Percentiles rank a stretch among this genome's conserved stretches.
Evolutionary conservation across 306 rosid genomes (phyloP).

Genomic region (Medicago lupulina): DNA sequence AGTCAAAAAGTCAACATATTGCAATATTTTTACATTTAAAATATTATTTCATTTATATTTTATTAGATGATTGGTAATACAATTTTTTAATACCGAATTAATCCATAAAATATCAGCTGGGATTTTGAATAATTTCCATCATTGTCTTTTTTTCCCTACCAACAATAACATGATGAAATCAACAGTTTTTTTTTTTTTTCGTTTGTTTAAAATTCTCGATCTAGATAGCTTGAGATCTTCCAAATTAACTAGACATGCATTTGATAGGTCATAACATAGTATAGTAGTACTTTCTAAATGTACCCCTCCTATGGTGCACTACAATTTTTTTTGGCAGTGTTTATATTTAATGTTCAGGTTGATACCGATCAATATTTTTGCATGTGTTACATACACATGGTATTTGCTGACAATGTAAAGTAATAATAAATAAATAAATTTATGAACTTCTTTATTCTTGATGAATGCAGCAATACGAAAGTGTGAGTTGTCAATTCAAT

Average conservation of each 20-base stretch:
- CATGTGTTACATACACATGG: not conserved
- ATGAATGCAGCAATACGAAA: not conserved
- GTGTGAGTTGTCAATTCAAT: conserved; percentile 15
- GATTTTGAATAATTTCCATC: not conserved
- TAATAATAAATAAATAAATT: not conserved
- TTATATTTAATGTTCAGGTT: not conserved
- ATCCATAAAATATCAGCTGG: too few species aligned
- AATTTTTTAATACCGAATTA: too few species aligned
- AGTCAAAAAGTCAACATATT: too few species aligned
- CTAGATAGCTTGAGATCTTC: not conserved
- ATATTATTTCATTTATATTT: too few species aligned
- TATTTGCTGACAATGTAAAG: not conserved
- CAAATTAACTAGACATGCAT: not conserved
- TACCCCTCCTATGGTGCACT: not conserved
- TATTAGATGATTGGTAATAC: too few species aligned
- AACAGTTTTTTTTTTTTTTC: too few species aligned
- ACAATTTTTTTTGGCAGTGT: not conserved
- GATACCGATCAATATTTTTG: not conserved
- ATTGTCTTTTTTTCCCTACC: not conserved
- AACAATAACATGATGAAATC: not conserved
- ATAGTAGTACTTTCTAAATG: not conserved
- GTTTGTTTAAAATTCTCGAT: not conserved
- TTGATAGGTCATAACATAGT: not conserved
- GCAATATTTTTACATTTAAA: not conserved
- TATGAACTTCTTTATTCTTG: not conserved